These are phyloP conservation scores for Pezicula neosporulosa DNA, from an alignment of 2,329 filamentous ascomycete species.

Conservation along the genomic window DNA sequence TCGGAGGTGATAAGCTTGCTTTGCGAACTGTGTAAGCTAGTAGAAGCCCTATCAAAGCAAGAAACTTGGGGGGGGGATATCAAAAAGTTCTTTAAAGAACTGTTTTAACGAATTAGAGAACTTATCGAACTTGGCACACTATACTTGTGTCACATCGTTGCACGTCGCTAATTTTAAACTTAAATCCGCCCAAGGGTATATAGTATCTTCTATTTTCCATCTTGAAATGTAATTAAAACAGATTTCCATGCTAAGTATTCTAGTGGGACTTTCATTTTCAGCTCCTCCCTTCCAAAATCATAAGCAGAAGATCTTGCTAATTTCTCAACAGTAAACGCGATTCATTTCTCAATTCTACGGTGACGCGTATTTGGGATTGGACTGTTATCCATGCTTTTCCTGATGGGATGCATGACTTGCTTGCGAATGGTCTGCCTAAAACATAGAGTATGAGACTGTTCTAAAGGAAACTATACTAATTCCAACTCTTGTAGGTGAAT, in stretches of 20 bases:
- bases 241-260: background rate
- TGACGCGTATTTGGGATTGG: conserved; percentile 1
- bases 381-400: background rate
- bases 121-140: too few species aligned
- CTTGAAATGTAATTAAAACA: background rate
- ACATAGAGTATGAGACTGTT: background rate
- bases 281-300: background rate
- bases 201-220: too few species aligned
- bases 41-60: too few species aligned
- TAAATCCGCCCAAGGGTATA: too few species aligned
- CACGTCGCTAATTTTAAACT: too few species aligned
- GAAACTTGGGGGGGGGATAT: too few species aligned
- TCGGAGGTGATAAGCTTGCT: too few species aligned
- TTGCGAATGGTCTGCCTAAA: conserved; percentile 1
- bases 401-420: background rate
- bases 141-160: too few species aligned
- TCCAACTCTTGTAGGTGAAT: background rate
- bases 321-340: background rate
- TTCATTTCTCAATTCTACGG: background rate
- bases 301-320: background rate
- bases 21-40: too few species aligned
- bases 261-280: conserved; percentile 1
- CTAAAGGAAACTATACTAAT: conserved; percentile 1
- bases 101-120: too few species aligned
- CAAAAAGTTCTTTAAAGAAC: too few species aligned